phyloP scores from a whole-genome alignment of 1,284 basidiomycete species.

The Boletus mariae region DNA sequence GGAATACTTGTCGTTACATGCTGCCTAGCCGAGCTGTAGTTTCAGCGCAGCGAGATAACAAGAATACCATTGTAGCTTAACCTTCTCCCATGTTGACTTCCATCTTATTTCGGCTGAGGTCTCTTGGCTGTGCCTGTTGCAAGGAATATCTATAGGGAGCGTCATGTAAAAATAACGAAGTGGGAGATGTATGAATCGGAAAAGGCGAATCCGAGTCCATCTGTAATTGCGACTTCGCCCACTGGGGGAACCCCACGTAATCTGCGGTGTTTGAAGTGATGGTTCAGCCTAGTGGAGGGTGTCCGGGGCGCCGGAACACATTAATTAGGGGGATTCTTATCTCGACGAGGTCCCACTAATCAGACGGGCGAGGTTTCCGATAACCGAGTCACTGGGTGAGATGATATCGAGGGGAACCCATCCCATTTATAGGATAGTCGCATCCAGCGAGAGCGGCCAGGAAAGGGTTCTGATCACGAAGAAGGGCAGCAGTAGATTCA shows the following conservation, averaged over 20 bases:
- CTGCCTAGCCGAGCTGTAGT: too few species aligned
- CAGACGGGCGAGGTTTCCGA: background rate
- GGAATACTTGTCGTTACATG: background rate
- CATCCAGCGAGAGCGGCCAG: conserved; percentile 55
- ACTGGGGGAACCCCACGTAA: conserved; percentile 12
- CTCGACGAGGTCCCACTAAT: background rate
- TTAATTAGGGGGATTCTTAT: conserved; percentile 8
- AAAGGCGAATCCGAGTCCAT: conserved; percentile 2
- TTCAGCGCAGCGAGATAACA: background rate
- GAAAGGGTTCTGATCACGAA: conserved; percentile 36
- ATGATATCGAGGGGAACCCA: conserved; percentile 49
- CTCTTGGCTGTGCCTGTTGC: conserved; percentile 33
- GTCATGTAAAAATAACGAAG: conserved; percentile 5
- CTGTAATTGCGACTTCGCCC: conserved; percentile 3
- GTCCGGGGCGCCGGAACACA: too few species aligned
- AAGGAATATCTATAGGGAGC: conserved; percentile 29
- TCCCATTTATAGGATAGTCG: conserved; percentile 41
- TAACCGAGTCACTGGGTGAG: conserved; percentile 36
- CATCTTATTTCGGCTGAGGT: background rate
- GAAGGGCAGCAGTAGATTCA: conserved; percentile 24
- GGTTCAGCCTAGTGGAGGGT: background rate
- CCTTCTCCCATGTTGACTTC: too few species aligned
- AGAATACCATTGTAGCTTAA: too few species aligned
- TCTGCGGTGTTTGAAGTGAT: conserved; percentile 27
- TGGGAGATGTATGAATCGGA: conserved; percentile 16